Conservation (phyloP, 2,329 filamentous ascomycete species). For the Hypoxylon rubiginosum region DNA sequence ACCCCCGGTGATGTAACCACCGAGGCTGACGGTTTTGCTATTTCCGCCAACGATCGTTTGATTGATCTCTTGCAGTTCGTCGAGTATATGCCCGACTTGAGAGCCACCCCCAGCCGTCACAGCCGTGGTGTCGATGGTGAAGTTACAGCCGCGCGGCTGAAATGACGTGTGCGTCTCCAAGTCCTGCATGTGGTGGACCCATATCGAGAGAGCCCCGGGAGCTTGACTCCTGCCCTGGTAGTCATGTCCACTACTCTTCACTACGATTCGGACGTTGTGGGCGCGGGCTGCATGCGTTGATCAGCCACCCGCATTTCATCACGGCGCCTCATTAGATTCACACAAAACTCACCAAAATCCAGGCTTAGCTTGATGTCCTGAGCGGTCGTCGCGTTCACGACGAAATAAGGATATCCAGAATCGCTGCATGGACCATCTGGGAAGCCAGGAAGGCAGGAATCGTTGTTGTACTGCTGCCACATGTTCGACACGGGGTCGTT, state of each 20-base stretch:
- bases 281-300: conserved; percentile 53
- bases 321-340: background rate
- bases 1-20: conserved; percentile 72
- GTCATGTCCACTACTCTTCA: conserved; percentile 62
- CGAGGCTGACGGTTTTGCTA: conserved; percentile 68
- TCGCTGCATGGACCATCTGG: conserved; percentile 54
- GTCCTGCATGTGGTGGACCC: conserved; percentile 63
- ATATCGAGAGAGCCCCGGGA: conserved; percentile 66
- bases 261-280: conserved; percentile 58
- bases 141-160: conserved; percentile 57
- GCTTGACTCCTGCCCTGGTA: conserved; percentile 61
- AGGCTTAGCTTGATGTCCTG: conserved; percentile 55
- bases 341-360: conserved; percentile 57
- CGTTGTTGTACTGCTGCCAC: conserved; percentile 62
- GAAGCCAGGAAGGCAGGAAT: conserved; percentile 63
- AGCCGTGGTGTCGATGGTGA: conserved; percentile 60
- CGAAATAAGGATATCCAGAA: conserved; percentile 57
- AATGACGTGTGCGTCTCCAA: conserved; percentile 57
- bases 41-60: conserved; percentile 68
- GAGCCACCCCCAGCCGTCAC: conserved; percentile 68
- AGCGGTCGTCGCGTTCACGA: conserved; percentile 56
- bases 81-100: conserved; percentile 63
- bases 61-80: conserved; percentile 58
- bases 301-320: conserved; percentile 7
- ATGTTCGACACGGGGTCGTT: conserved; percentile 55